Conservation (phyloP, 495 filamentous ascomycete genomes). For the Aspergillus diversus region DNA sequence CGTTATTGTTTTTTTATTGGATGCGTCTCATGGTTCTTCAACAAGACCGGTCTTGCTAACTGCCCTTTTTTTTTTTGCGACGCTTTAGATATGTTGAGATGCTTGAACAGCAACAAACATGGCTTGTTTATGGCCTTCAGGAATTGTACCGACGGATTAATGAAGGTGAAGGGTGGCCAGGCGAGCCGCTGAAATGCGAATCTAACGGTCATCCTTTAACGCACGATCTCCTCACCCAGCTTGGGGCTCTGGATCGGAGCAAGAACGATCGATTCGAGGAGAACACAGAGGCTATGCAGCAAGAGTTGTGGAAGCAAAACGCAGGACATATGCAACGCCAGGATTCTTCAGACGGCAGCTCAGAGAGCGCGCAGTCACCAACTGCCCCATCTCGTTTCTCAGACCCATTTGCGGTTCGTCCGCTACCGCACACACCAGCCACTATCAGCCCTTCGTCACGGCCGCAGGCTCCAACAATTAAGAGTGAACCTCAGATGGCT, state of each 20-base stretch:
- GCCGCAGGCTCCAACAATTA: constrained; percentile 30
- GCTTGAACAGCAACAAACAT: constrained; percentile 70
- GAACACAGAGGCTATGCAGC: constrained; percentile 57
- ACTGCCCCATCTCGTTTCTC: constrained; percentile 38
- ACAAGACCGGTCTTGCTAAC: constrained; percentile 15
- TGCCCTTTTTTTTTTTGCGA: not conserved
- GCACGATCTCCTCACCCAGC: constrained; percentile 64
- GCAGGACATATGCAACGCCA: constrained; percentile 53
- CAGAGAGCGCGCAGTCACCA: constrained; percentile 56
- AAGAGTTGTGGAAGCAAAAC: constrained; percentile 53
- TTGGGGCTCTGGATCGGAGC: constrained; percentile 56
- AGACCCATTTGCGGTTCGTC: constrained; percentile 38
- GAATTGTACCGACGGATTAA: constrained; percentile 59
- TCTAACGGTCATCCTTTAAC: constrained; percentile 64
- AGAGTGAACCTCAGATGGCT: constrained; percentile 35
- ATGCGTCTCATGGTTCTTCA: constrained; percentile 4
- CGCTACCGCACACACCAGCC: constrained; percentile 43
- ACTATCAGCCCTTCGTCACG: constrained; percentile 40
- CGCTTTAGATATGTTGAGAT: constrained; percentile 65
- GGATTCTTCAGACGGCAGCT: constrained; percentile 56
- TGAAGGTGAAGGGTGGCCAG: constrained; percentile 58
- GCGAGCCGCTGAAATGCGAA: constrained; percentile 54
- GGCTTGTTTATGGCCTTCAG: constrained; percentile 64
- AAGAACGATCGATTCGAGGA: constrained; percentile 64
- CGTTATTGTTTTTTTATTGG: constrained; percentile 12